Conservation (phyloP, 2,329 filamentous ascomycete genomes). For the Aureobasidium sp. region DNA sequence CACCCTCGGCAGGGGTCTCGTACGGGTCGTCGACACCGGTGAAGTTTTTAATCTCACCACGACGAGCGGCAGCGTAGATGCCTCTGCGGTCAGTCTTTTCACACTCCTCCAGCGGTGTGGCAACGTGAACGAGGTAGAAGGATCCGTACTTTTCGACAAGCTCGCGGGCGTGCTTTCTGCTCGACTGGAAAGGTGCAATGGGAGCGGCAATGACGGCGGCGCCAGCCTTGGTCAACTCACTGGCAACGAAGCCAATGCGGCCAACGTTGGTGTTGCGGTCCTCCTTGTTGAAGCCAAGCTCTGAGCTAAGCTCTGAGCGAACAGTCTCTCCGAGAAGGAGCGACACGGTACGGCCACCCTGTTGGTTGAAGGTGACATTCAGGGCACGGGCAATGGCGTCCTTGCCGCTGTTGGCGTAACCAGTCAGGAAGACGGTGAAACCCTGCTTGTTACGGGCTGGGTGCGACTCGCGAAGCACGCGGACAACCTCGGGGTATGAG, state of each 20-base stretch:
- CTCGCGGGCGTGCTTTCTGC: slow-evolving; percentile 69
- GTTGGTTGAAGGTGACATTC: slow-evolving; percentile 96
- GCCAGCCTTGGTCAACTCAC: slow-evolving; percentile 85
- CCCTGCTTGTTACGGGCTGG: slow-evolving; percentile 84
- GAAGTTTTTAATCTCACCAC: slow-evolving; percentile 93
- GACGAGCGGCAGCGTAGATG: slow-evolving; percentile 74
- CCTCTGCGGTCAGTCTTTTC: slow-evolving; percentile 94
- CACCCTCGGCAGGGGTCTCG: slow-evolving; percentile 71
- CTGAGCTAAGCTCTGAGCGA: slow-evolving; percentile 81
- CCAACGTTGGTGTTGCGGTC: slow-evolving; percentile 93
- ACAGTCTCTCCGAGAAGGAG: slow-evolving; percentile 94
- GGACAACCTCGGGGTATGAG: slow-evolving; percentile 97
- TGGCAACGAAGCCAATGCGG: slow-evolving; percentile 92
- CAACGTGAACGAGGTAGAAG: slow-evolving; percentile 94
- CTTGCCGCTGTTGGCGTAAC: slow-evolving; percentile 94
- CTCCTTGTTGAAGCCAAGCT: slow-evolving; percentile 88
- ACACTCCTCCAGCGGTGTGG: slow-evolving; percentile 81
- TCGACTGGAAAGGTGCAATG: slow-evolving; percentile 83
- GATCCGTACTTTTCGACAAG: slow-evolving; percentile 79
- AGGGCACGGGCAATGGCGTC: slow-evolving; percentile 91
- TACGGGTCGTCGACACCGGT: slow-evolving; percentile 98
- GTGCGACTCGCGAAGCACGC: slow-evolving; percentile 92
- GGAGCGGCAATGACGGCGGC: slow-evolving; percentile 93
- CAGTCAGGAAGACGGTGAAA: slow-evolving; percentile 97
- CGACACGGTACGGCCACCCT: slow-evolving; percentile 88